Conservation (phyloP, 108 stramenopile species). For the Cyclotella cryptica region DNA sequence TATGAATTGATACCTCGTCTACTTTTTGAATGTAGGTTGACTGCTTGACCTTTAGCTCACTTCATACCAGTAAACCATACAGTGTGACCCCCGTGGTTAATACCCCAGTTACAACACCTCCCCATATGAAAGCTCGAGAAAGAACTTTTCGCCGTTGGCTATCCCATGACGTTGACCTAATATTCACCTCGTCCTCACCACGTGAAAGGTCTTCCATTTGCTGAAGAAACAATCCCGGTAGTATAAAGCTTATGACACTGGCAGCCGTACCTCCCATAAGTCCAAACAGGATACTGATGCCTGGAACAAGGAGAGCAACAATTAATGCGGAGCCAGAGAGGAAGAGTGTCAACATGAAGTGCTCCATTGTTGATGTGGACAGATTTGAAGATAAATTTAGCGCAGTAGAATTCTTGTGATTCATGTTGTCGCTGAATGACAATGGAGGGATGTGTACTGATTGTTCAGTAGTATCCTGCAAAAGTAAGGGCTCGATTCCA, state of each 20-base stretch:
- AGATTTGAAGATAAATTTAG: neutral
- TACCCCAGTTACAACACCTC: conserved; percentile 64
- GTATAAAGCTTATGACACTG: conserved; percentile 71
- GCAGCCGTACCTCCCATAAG: conserved; percentile 79
- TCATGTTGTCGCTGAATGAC: neutral
- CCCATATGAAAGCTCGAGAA: conserved; percentile 62
- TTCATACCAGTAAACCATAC: conserved; percentile 18
- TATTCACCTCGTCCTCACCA: neutral
- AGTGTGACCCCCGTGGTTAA: conserved; percentile 74
- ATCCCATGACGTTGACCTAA: neutral
- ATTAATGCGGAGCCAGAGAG: conserved; percentile 70
- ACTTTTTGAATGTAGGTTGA: too few relatives aligned
- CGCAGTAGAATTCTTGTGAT: neutral
- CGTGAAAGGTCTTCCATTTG: conserved; percentile 20
- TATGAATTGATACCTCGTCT: too few relatives aligned
- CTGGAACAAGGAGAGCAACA: conserved; percentile 70
- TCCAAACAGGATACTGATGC: conserved; percentile 81
- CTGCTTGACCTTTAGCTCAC: neutral
- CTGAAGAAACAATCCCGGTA: conserved; percentile 68
- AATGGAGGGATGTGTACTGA: conserved; percentile 1
- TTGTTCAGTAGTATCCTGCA: neutral
- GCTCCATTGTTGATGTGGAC: conserved; percentile 36
- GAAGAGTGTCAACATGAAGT: conserved; percentile 50
- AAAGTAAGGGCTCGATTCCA: conserved; percentile 13
- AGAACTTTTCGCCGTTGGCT: neutral